A percentile compares a stretch with the other conserved stretches of the same genome.
These are phyloP conservation scores for Crithidia mellificae DNA, from an alignment of 208 protist species.

Conservation along the genomic window DNA sequence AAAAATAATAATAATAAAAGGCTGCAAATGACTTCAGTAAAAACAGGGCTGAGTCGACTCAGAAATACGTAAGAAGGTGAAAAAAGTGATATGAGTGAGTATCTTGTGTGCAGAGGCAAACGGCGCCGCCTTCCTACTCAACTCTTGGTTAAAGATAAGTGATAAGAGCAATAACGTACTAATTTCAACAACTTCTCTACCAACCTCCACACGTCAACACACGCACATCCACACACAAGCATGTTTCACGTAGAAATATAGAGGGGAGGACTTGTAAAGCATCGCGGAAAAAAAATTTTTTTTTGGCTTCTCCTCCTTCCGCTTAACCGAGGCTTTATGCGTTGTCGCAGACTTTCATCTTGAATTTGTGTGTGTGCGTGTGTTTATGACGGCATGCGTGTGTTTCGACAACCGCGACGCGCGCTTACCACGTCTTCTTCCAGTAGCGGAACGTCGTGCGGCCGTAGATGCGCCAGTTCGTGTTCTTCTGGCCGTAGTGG, in stretches of 20 bases:
- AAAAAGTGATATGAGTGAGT: neutral
- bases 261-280: neutral
- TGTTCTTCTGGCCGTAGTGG: conserved; percentile 89
- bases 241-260: conserved; percentile 4
- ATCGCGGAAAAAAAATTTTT: neutral
- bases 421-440: conserved; percentile 84
- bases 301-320: neutral
- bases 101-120: conserved; percentile 1
- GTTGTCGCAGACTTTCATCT: too few species aligned
- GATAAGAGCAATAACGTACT: conserved; percentile 26
- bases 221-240: conserved; percentile 4
- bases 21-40: too few species aligned
- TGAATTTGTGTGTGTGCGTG: neutral
- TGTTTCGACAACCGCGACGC: neutral
- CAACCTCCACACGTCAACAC: conserved; percentile 3
- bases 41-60: too few species aligned
- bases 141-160: conserved; percentile 20
- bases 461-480: conserved; percentile 87
- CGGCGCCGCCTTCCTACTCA: conserved; percentile 2
- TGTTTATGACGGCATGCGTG: neutral
- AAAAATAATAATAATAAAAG: too few species aligned
- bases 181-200: conserved; percentile 4
- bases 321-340: too few species aligned
- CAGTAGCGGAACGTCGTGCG: conserved; percentile 91
- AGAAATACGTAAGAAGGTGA: neutral